These are phyloP conservation scores for Huntiella bhutanensis DNA, from an alignment of 2,329 filamentous ascomycete species.

Conservation along the genomic window DNA sequence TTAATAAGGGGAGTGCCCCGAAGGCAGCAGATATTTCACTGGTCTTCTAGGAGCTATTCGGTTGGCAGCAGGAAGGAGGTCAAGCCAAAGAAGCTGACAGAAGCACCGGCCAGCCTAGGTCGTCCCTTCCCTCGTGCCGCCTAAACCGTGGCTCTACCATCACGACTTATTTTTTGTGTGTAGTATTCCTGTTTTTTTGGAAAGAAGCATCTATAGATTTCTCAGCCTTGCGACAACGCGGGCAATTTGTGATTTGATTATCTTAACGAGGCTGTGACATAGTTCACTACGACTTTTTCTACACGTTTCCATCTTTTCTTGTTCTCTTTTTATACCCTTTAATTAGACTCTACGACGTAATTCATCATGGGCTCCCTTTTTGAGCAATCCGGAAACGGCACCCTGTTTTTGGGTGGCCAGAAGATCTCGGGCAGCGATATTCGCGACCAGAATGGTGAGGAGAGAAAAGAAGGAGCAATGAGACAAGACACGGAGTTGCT, in stretches of 20 bases:
- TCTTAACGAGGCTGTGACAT: no score
- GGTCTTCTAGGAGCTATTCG: neutral
- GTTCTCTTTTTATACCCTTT: neutral
- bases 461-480: conserved; percentile 10
- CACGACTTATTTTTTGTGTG: conserved; percentile 4
- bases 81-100: conserved; percentile 11
- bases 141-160: conserved; percentile 4
- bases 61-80: conserved; percentile 2
- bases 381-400: conserved; percentile 86
- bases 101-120: conserved; percentile 7
- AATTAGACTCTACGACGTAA: conserved; percentile 9
- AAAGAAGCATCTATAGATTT: neutral
- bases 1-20: neutral
- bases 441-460: conserved; percentile 78
- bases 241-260: no score
- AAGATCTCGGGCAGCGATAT: conserved; percentile 97
- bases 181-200: neutral
- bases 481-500: no score
- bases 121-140: conserved; percentile 3
- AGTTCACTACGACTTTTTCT: neutral
- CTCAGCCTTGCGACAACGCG: neutral
- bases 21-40: conserved; percentile 1
- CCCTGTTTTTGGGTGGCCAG: conserved; percentile 86
- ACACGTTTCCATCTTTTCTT: neutral
- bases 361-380: conserved; percentile 77